Base-by-base conservation (phyloP, 2,329 filamentous ascomycete species). In the Fusarium heterosporum region DNA sequence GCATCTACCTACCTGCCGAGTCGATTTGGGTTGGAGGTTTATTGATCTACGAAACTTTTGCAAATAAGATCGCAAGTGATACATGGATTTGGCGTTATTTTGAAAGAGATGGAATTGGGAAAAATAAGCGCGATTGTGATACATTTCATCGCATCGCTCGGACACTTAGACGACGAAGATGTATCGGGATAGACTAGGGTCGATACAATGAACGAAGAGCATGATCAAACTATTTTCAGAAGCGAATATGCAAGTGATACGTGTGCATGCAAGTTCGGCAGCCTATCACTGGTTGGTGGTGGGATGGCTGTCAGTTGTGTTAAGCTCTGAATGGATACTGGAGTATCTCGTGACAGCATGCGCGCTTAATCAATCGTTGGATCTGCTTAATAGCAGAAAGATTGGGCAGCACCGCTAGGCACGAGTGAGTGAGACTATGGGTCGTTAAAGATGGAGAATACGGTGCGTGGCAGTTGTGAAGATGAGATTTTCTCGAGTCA, bases 31-130 rank as follows among this genome's bases (percentile, higher is more conserved):
- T 50, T 11, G 45, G 61, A 52, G 50, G 41, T 32, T 25, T 53
- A 48, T 66, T 41, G 49, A 49, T 64, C 46, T 57, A 66, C 52
- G 52, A 68, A 55, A 66, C 32, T 59, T 64, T 60, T 66, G 62
- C 42, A 59, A 66, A 61, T 34, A 38, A 63, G 14, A 64, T 56
- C 64, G 50, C 61, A 64, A 53, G 49, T 52, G 46, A 55, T 54
- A 69, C 49, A 63, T 12, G 66, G 66, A 59, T 63, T 45, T 52
- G 66, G 66, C 66, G 66, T 69, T 69, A 63, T 59, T 69, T 69
- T 43, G 53, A 69, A 57, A 55, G 57, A 69, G 54, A 61, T 40
- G 43, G 51, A 50, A 14, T 30, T 36, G 47, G 32, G 66, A 68
- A 65, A 50, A 66, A 47, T 53, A 51, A 45, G 36, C 28, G 48